A percentile compares a stretch with the other conserved stretches of the same genome.
Evolutionary conservation across 768 basidiomycete genomes (phyloP).

Genomic region (Fistulinella prunicolor): DNA sequence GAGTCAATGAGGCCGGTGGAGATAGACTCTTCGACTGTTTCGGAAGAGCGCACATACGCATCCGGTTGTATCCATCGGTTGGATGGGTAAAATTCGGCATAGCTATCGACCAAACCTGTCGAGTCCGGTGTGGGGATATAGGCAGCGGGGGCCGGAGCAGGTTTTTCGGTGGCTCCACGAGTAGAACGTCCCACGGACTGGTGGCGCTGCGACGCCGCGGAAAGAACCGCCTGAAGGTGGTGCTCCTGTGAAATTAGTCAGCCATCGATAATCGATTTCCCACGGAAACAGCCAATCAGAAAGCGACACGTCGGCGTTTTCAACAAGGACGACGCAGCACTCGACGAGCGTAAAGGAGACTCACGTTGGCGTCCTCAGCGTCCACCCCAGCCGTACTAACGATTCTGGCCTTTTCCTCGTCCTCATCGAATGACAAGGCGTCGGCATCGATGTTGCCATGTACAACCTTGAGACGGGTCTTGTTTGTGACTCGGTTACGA

Average conservation of each 20-base stretch:
- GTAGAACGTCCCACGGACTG: constrained; percentile 37
- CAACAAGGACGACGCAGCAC: constrained; percentile 42
- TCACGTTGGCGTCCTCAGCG: constrained; percentile 91
- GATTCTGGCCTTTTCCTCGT: constrained; percentile 80
- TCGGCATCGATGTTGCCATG: constrained; percentile 81
- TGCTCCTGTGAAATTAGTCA: constrained; percentile 56
- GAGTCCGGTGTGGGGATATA: constrained; percentile 95
- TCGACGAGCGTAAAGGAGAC: constrained; percentile 40
- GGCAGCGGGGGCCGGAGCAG: constrained; percentile 45
- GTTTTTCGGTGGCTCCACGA: constrained; percentile 33
- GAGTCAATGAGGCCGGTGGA: constrained; percentile 63
- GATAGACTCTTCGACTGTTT: constrained; percentile 78
- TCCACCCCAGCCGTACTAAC: constrained; percentile 86
- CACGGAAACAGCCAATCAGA: constrained; percentile 47
- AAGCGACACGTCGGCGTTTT: constrained; percentile 38
- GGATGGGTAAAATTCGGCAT: constrained; percentile 70
- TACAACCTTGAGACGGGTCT: constrained; percentile 83
- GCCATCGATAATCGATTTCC: constrained; percentile 50
- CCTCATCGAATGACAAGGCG: constrained; percentile 76
- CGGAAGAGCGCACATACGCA: constrained; percentile 77
- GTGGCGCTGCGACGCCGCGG: constrained; percentile 51
- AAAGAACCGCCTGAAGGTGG: constrained; percentile 55
- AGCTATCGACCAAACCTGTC: constrained; percentile 74
- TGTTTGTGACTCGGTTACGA: constrained; percentile 89
- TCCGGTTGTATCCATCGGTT: constrained; percentile 72